These are phyloP conservation scores for Apiotrichum gracile DNA, from an alignment of 1,284 basidiomycete genomes.

Conservation along the genomic window DNA sequence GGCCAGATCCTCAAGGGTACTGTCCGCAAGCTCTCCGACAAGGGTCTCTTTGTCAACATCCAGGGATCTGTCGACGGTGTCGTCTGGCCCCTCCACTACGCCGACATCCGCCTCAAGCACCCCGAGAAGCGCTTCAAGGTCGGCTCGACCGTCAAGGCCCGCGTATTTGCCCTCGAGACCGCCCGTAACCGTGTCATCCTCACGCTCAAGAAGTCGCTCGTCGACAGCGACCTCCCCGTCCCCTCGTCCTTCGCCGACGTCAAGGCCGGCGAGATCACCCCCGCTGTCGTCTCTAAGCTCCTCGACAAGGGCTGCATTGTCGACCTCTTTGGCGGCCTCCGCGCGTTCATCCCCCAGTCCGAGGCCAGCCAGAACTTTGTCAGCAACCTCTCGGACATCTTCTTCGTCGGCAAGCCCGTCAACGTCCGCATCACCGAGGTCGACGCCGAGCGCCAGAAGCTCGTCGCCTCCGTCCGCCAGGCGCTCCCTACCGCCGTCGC, in stretches of 20 bases:
- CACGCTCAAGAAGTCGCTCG: constrained; percentile 86
- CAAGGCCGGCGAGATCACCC: constrained; percentile 62
- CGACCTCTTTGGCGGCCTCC: constrained; percentile 85
- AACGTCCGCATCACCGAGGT: constrained; percentile 78
- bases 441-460: constrained; percentile 58
- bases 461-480: constrained; percentile 84
- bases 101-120: constrained; percentile 86
- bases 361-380: constrained; percentile 70
- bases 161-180: constrained; percentile 75
- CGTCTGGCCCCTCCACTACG: constrained; percentile 91
- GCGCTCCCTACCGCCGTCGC: constrained; percentile 58
- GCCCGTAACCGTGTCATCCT: constrained; percentile 75
- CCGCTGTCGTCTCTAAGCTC: constrained; percentile 77
- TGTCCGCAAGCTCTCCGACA: constrained; percentile 72
- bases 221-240: constrained; percentile 72
- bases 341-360: constrained; percentile 71
- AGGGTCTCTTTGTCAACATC: constrained; percentile 75
- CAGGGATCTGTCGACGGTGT: constrained; percentile 84
- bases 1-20: constrained; percentile 80
- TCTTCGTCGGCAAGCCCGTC: constrained; percentile 74
- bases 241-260: constrained; percentile 64
- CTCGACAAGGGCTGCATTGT: constrained; percentile 72
- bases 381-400: constrained; percentile 62
- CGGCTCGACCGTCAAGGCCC: constrained; percentile 75
- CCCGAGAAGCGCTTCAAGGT: constrained; percentile 87